Evolutionary conservation across 306 rosid species (phyloP).

Genomic region (Rosa rugosa): DNA sequence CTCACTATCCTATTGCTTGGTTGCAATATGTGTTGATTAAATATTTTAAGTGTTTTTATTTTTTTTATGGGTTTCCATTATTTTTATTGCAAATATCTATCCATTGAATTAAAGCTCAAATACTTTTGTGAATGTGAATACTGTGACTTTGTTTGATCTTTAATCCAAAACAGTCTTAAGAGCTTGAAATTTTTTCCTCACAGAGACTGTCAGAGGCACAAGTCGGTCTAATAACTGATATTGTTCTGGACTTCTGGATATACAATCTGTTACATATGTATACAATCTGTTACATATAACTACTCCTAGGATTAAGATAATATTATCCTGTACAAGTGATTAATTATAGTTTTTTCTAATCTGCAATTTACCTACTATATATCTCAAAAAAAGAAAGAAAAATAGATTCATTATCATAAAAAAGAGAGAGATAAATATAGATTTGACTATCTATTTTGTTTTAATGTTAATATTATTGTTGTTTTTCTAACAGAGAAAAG

Average conservation of each 20-base stretch:
- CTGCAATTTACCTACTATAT: not conserved
- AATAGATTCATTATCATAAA: not conserved
- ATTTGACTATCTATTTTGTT: not conserved
- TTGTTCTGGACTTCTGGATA: not conserved
- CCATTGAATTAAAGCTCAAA: not conserved
- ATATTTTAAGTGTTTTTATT: not conserved
- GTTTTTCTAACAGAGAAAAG: conserved; percentile 45
- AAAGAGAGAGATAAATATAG: not conserved
- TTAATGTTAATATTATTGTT: not conserved
- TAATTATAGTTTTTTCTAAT: not conserved
- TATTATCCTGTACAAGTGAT: not conserved
- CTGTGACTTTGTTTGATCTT: not conserved
- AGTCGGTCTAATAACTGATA: not conserved
- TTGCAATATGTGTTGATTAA: not conserved
- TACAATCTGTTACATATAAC: not conserved
- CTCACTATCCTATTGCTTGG: not conserved
- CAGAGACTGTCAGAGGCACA: not conserved
- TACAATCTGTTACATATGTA: not conserved
- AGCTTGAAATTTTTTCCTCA: not conserved
- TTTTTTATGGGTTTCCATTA: not conserved
- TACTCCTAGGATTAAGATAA: not conserved
- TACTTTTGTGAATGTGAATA: not conserved
- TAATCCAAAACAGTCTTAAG: not conserved
- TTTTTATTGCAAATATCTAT: not conserved
- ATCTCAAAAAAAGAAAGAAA: not conserved